Evolutionary conservation across 2,329 filamentous ascomycete genomes (phyloP).

Genomic region (Rhinocladiella similis): DNA sequence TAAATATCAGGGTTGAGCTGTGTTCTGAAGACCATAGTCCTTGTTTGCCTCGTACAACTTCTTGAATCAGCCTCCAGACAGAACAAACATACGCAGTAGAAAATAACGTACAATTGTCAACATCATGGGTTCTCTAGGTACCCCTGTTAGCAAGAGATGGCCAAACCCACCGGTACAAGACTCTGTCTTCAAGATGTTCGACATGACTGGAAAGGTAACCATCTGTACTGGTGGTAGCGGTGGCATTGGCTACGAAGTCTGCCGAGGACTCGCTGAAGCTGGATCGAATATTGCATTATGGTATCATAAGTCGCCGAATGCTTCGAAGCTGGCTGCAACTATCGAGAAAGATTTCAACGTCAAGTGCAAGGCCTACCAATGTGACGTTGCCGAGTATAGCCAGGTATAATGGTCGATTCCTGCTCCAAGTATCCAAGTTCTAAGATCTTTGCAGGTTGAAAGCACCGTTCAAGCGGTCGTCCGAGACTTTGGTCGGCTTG

Average conservation of each 20-base stretch:
- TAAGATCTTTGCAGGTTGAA: constrained; percentile 34
- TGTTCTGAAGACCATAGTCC: too few species aligned
- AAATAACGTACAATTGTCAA: background rate
- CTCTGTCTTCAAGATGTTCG: constrained; percentile 18
- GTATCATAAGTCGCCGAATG: constrained; percentile 69
- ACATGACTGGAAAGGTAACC: constrained; percentile 15
- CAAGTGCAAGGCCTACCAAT: constrained; percentile 53
- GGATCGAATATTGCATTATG: constrained; percentile 71
- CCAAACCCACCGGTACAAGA: constrained; percentile 20
- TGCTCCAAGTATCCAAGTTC: background rate
- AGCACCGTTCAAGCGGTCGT: constrained; percentile 42
- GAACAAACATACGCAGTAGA: background rate
- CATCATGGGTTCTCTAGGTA: constrained; percentile 6
- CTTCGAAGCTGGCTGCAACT: constrained; percentile 59
- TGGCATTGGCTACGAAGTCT: constrained; percentile 66
- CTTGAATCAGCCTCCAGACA: background rate
- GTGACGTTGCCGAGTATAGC: constrained; percentile 44
- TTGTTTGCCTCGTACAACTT: too few species aligned
- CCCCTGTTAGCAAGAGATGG: constrained; percentile 18
- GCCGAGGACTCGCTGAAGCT: constrained; percentile 66
- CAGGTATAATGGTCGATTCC: constrained; percentile 15
- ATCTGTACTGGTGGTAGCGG: constrained; percentile 58
- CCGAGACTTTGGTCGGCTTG: constrained; percentile 70
- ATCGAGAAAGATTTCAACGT: constrained; percentile 67
- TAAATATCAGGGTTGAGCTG: too few species aligned